phyloP scores from a whole-genome alignment of 441 rosid species.

The Omphalea diandra region DNA sequence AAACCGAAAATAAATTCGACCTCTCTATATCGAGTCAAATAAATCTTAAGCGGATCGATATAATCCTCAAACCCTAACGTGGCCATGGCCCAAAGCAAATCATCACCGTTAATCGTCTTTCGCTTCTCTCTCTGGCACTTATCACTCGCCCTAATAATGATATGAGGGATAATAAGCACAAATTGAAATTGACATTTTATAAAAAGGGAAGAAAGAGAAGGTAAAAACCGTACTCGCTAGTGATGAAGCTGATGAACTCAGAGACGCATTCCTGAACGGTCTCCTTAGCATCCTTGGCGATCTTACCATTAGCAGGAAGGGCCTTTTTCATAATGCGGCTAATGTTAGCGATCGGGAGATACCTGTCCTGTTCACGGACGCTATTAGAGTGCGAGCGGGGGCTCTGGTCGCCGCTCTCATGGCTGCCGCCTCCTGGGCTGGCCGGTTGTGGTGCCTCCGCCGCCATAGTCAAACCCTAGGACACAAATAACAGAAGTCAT shows the following conservation, averaged over 20 bases:
- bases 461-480: conserved; percentile 50
- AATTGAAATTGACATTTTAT: background rate
- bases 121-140: conserved; percentile 98
- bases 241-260: conserved; percentile 95
- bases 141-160: conserved; percentile 89
- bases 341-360: conserved; percentile 88
- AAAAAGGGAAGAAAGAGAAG: background rate
- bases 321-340: conserved; percentile 98
- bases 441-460: conserved; percentile 56
- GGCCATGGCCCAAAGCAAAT: conserved; percentile 97
- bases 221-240: conserved; percentile 72
- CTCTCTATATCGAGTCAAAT: conserved; percentile 85
- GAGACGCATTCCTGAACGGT: conserved; percentile 96
- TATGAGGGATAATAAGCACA: background rate
- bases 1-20: conserved; percentile 27
- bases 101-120: conserved; percentile 96
- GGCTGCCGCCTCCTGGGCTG: conserved; percentile 80
- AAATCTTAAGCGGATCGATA: conserved; percentile 84
- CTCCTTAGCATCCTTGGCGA: conserved; percentile 93
- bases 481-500: conserved; percentile 12
- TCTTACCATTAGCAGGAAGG: conserved; percentile 90
- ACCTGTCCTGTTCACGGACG: conserved; percentile 87
- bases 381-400: conserved; percentile 47
- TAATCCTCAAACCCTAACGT: conserved; percentile 98
- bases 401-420: conserved; percentile 82